Conservation (phyloP, 805 yeast genomes). For the Wickerhamiella dianesei region DNA sequence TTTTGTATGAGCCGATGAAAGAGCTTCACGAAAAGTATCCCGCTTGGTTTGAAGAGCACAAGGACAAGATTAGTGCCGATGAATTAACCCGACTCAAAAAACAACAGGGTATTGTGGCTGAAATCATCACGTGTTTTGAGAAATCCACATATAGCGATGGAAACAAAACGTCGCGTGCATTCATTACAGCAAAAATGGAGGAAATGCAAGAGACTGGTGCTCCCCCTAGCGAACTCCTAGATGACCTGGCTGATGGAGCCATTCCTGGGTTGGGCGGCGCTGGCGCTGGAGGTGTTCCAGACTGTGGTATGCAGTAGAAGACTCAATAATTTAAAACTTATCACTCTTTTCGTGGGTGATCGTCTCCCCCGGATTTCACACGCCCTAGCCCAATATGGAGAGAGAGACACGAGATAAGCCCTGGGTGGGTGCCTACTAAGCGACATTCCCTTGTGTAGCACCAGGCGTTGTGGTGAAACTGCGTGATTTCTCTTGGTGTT, state of each 20-base stretch:
- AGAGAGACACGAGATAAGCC: background rate
- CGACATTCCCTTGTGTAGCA: too few species aligned
- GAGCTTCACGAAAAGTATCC: conserved; percentile 66
- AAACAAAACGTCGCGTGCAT: conserved; percentile 31
- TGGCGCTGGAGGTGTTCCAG: background rate
- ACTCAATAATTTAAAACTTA: too few species aligned
- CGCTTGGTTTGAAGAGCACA: conserved; percentile 48
- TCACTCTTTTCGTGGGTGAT: too few species aligned
- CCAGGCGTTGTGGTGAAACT: too few species aligned
- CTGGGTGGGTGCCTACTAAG: background rate
- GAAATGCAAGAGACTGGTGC: conserved; percentile 54
- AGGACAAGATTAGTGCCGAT: conserved; percentile 28
- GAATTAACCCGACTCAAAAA: conserved; percentile 41
- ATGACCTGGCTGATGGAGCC: conserved; percentile 29
- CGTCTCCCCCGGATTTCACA: background rate
- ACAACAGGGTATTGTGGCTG: conserved; percentile 49
- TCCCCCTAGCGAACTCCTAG: conserved; percentile 66
- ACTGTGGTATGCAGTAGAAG: background rate
- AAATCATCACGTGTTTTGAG: conserved; percentile 57
- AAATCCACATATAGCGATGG: conserved; percentile 45
- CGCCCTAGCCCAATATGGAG: background rate
- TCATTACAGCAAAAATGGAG: conserved; percentile 47
- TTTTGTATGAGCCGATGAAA: conserved; percentile 76
- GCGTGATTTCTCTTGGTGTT: too few species aligned
- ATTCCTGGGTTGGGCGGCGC: background rate